Evolutionary conservation across 768 basidiomycete species (phyloP).

Genomic region (Kwoniella botswanensis): DNA sequence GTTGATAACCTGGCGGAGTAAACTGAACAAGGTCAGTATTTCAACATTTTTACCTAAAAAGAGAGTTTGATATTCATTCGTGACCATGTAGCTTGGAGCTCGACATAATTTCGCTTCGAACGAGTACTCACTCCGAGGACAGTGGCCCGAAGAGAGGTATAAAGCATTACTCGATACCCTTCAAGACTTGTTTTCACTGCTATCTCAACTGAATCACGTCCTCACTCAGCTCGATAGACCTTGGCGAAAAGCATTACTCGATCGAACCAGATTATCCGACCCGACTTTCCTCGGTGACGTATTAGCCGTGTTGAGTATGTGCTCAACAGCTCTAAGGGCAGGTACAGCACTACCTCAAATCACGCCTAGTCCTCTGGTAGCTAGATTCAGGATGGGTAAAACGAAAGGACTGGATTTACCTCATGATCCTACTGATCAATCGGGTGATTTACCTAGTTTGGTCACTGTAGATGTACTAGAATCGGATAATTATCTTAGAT

Average conservation of each 20-base stretch:
- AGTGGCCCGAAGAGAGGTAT: constrained; percentile 80
- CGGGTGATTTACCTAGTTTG: constrained; percentile 72
- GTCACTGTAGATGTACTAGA: constrained; percentile 73
- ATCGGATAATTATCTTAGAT: constrained; percentile 76
- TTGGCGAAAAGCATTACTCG: constrained; percentile 78
- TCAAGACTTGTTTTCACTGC: constrained; percentile 71
- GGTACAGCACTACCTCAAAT: constrained; percentile 81
- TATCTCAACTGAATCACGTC: constrained; percentile 76
- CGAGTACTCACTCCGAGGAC: constrained; percentile 75
- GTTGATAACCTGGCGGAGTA: constrained; percentile 74
- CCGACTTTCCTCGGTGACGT: constrained; percentile 83
- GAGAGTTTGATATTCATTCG: too few relatives aligned
- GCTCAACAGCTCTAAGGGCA: constrained; percentile 74
- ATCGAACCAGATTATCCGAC: constrained; percentile 75
- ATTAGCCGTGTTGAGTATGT: constrained; percentile 83
- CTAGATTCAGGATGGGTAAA: constrained; percentile 49
- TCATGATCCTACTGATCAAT: constrained; percentile 72
- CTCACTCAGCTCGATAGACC: constrained; percentile 73
- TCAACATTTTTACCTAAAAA: too few relatives aligned
- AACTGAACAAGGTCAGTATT: constrained; percentile 67
- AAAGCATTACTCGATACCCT: constrained; percentile 56
- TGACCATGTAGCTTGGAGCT: constrained; percentile 26
- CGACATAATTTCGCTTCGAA: constrained; percentile 29
- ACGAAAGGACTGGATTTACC: constrained; percentile 71
- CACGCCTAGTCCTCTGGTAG: constrained; percentile 71